Conservation (phyloP, 352 stramenopile species). For the Pythium aristosporum region DNA sequence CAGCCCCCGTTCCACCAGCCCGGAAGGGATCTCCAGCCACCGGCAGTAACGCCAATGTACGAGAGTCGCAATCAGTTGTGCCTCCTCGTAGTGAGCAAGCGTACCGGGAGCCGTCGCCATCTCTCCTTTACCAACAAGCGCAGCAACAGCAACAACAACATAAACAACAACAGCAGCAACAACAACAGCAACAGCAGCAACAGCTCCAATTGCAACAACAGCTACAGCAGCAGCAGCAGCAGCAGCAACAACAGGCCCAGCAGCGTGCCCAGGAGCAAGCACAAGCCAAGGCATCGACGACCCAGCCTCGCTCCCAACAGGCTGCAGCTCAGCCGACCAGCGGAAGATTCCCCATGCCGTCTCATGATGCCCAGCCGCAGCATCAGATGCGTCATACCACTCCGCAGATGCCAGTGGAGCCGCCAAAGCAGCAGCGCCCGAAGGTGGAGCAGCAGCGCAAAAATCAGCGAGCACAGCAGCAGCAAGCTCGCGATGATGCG, state of each 20-base stretch:
- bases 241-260: slow-evolving; percentile 4
- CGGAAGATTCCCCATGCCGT: slow-evolving; percentile 9
- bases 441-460: slow-evolving; percentile 9
- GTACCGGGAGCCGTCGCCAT: slow-evolving; percentile 14
- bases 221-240: slow-evolving; percentile 10
- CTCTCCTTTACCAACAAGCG: slow-evolving; percentile 17
- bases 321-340: neutral
- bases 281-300: slow-evolving; percentile 1
- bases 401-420: slow-evolving; percentile 3
- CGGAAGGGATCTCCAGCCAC: neutral
- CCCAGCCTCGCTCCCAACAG: slow-evolving; percentile 4
- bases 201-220: slow-evolving; percentile 26
- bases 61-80: neutral
- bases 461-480: slow-evolving; percentile 13
- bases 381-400: slow-evolving; percentile 7
- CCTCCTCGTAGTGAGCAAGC: neutral
- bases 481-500: slow-evolving; percentile 13
- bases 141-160: slow-evolving; percentile 26
- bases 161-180: slow-evolving; percentile 21
- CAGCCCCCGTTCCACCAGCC: neutral
- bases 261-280: slow-evolving; percentile 6
- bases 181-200: neutral
- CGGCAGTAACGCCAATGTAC: neutral
- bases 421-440: slow-evolving; percentile 7
- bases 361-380: slow-evolving; percentile 10